Conservation (phyloP, 1,139 yeast genomes). For the Protomyces gravidus region DNA sequence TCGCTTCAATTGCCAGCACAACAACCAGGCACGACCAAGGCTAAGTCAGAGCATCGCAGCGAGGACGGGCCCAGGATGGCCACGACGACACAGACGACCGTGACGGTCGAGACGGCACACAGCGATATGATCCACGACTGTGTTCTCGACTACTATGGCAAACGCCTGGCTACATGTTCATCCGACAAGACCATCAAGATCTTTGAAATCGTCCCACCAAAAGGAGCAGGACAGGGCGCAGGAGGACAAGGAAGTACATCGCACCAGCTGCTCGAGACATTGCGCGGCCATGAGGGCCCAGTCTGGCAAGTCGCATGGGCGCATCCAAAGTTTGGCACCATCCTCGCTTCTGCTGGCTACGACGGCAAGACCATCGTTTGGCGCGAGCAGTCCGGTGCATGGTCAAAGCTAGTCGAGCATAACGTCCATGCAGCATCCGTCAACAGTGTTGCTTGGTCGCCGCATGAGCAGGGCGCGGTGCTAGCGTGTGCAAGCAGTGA, state of each 20-base stretch:
- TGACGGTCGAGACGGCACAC: slow-evolving; percentile 20
- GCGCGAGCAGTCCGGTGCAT: slow-evolving; percentile 81
- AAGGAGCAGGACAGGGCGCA: not conserved
- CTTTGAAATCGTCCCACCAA: slow-evolving; percentile 67
- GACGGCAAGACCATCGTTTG: slow-evolving; percentile 93
- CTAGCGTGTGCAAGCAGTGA: slow-evolving; percentile 88
- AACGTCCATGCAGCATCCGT: slow-evolving; percentile 89
- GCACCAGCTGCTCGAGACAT: slow-evolving; percentile 13
- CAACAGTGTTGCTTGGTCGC: slow-evolving; percentile 94
- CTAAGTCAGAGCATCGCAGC: not conserved
- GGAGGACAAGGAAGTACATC: not conserved
- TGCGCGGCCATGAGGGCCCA: slow-evolving; percentile 76
- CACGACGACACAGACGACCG: slow-evolving; percentile 9
- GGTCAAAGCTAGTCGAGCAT: slow-evolving; percentile 87
- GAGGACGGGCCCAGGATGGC: not conserved
- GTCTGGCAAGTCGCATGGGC: slow-evolving; percentile 99
- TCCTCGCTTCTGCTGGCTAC: slow-evolving; percentile 88
- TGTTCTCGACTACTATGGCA: slow-evolving; percentile 91
- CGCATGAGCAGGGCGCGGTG: slow-evolving; percentile 80
- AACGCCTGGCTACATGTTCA: slow-evolving; percentile 89
- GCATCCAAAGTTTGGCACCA: slow-evolving; percentile 94
- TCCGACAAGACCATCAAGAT: slow-evolving; percentile 91
- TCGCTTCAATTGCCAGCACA: not conserved
- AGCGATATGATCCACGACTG: slow-evolving; percentile 65
- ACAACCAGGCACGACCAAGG: not conserved